A percentile compares a stretch with the other conserved stretches of the same genome.
These are phyloP conservation scores for Achaetomiella virescens DNA, from an alignment of 495 filamentous ascomycete genomes.

Conservation along the genomic window DNA sequence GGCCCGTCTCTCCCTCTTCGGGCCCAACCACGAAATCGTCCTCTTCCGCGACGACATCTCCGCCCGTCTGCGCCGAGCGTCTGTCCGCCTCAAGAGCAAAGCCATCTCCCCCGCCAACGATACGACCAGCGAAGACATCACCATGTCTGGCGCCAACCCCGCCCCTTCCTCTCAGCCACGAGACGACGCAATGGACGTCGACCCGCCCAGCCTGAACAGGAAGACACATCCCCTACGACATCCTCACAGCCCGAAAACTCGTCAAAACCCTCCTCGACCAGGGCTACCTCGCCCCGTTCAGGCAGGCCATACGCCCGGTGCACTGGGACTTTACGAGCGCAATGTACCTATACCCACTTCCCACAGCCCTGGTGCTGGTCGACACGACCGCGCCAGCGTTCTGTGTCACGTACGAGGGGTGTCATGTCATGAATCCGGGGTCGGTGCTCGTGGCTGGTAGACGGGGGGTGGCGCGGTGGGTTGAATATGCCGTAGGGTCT, in stretches of 20 bases:
- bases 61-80: constrained; percentile 65
- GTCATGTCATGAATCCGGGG: constrained; percentile 93
- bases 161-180: neutral
- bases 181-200: constrained; percentile 43
- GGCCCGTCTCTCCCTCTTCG: constrained; percentile 71
- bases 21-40: constrained; percentile 76
- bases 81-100: constrained; percentile 52
- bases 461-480: constrained; percentile 63
- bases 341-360: constrained; percentile 79
- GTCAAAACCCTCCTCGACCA: constrained; percentile 94
- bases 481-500: constrained; percentile 72
- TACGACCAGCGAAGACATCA: constrained; percentile 22
- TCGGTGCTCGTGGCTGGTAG: constrained; percentile 59
- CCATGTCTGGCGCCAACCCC: constrained; percentile 27
- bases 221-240: constrained; percentile 39
- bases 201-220: constrained; percentile 17
- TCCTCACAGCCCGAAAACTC: constrained; percentile 65
- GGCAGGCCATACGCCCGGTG: constrained; percentile 64
- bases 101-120: constrained; percentile 9
- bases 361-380: constrained; percentile 72
- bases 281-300: constrained; percentile 80
- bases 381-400: constrained; percentile 77
- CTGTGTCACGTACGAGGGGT: constrained; percentile 85
- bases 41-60: constrained; percentile 81
- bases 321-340: constrained; percentile 77